Evolutionary conservation across 306 rosid species (phyloP), one percentile per base, ranked within the genome.

Genomic region (Gillenia trifoliata): DNA sequence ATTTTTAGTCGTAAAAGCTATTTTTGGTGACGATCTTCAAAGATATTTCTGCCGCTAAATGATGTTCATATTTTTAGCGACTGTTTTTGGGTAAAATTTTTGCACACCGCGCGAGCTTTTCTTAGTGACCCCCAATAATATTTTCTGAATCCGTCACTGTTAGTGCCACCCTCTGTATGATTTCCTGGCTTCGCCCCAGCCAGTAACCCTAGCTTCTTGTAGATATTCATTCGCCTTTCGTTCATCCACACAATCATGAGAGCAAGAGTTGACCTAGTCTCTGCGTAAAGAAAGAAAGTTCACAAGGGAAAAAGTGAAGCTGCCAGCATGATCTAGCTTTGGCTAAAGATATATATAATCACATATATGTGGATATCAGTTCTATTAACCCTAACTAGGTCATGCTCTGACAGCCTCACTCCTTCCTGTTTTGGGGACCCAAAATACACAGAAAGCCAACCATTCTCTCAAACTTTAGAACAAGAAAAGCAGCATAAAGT

Each of bases 381-480:
- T 38, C 55, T 70, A 77, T 78, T 86, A 89, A 91, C 92, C 88
- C 70, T 84, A 71, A 81, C 89, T 93, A 91, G 98, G 97, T 93
- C 98, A 93, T 93, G 98, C 96, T 93, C 90, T 80, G 94, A 83
- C 92, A 93, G 98, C 96, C 91, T 93, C 98, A 93, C 97, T 89
- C 85, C 73, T 93, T 93, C 98, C 98, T 81, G 33, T 67, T 85
- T 84, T 47, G 52, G 86, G 87, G 90, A 85, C 87, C 84, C 86
- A 43, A 59, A 25, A 57, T 19, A 12, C 64, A 54, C 23, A 34
- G 25, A 17, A 13, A 45, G 33, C 47, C 40, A 16, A 47, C 23
- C 57, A 1, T 22, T 26, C 47, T 38, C 55, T 25, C 45, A n/a
- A 38, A 22, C 30, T 43, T 47, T 36, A 49, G 12, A 31, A 5